phyloP scores from a whole-genome alignment of 768 basidiomycete species.

The Mycena galericulata region DNA sequence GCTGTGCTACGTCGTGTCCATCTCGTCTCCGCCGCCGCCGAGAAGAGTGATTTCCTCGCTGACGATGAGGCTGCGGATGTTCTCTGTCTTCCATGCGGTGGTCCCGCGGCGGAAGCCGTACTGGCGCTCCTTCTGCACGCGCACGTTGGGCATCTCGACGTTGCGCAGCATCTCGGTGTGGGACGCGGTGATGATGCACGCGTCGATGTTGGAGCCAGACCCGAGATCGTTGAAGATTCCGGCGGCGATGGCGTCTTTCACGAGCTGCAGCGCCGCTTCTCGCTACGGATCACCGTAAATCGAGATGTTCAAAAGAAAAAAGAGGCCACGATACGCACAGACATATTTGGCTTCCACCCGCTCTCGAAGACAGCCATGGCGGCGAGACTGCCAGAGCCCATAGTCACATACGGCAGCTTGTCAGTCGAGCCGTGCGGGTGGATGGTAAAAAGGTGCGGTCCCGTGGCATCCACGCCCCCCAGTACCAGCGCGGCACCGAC shows the following conservation, averaged over 20 bases:
- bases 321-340: constrained; percentile 58
- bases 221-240: constrained; percentile 99
- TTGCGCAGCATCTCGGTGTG: constrained; percentile 95
- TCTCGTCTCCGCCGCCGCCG: constrained; percentile 59
- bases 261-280: constrained; percentile 83
- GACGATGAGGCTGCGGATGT: constrained; percentile 76
- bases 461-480: constrained; percentile 95
- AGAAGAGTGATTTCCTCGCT: constrained; percentile 73
- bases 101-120: constrained; percentile 87
- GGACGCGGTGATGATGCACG: constrained; percentile 90
- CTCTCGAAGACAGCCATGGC: constrained; percentile 99
- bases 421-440: constrained; percentile 98
- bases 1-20: constrained; percentile 65
- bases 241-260: constrained; percentile 88
- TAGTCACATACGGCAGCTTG: constrained; percentile 98
- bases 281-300: constrained; percentile 58
- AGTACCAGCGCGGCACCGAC: constrained; percentile 96
- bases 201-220: constrained; percentile 98
- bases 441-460: constrained; percentile 95
- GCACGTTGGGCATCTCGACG: constrained; percentile 91
- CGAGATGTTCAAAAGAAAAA: not conserved
- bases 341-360: constrained; percentile 84
- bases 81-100: constrained; percentile 90
- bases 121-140: constrained; percentile 79
- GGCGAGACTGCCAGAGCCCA: constrained; percentile 96